Conservation (phyloP, 2,329 filamentous ascomycete species). For the Diaporthe humulicola region DNA sequence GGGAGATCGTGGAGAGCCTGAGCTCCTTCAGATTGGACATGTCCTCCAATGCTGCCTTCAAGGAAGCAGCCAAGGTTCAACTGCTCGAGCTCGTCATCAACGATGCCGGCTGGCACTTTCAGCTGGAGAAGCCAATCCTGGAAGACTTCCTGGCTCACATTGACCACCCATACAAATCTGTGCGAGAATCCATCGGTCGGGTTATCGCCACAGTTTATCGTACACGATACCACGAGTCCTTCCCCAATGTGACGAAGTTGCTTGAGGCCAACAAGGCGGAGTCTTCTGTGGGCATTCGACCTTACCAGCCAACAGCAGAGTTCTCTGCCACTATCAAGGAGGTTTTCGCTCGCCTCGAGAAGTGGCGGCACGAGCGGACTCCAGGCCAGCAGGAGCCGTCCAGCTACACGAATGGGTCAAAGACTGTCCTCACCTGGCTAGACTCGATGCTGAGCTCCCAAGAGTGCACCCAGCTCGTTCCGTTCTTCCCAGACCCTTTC, state of each 20-base stretch:
- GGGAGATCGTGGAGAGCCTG: constrained; percentile 87
- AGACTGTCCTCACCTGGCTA: constrained; percentile 95
- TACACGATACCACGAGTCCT: constrained; percentile 94
- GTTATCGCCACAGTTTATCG: constrained; percentile 91
- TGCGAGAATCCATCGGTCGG: constrained; percentile 93
- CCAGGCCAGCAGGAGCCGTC: constrained; percentile 94
- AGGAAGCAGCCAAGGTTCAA: constrained; percentile 96
- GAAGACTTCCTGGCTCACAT: constrained; percentile 91
- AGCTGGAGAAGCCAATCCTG: constrained; percentile 87
- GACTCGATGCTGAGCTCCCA: constrained; percentile 91
- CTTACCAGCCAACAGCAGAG: constrained; percentile 83
- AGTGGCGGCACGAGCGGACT: constrained; percentile 86
- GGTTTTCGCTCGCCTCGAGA: constrained; percentile 84
- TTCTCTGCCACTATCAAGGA: constrained; percentile 79
- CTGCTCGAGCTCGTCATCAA: constrained; percentile 89
- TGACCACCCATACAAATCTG: constrained; percentile 97
- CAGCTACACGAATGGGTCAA: constrained; percentile 94
- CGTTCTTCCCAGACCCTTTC: constrained; percentile 91
- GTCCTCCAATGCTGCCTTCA: constrained; percentile 96
- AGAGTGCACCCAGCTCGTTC: constrained; percentile 90
- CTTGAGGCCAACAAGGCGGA: constrained; percentile 82
- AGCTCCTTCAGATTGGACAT: constrained; percentile 92
- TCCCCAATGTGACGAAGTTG: constrained; percentile 81
- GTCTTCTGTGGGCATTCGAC: constrained; percentile 86
- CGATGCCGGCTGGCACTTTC: constrained; percentile 96